phyloP scores from a whole-genome alignment of 306 rosid species.

The Cucumis sativus region DNA sequence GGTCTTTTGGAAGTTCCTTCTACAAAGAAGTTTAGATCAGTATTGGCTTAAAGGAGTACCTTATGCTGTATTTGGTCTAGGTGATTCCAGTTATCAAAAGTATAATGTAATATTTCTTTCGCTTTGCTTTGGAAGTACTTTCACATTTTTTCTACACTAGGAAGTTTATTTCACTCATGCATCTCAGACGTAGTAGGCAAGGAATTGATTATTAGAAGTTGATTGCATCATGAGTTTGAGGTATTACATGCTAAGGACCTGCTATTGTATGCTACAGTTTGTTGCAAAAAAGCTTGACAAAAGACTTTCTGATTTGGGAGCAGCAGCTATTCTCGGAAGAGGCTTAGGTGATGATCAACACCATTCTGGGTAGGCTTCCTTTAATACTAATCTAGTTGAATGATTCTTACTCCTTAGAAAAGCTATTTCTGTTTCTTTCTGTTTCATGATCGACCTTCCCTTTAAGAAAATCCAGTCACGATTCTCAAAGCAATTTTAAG shows the following conservation, averaged over 20 bases:
- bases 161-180: neutral
- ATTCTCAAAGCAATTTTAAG: neutral
- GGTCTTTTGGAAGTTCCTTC: conserved; percentile 81
- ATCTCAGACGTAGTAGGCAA: neutral
- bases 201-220: neutral
- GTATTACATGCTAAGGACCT: neutral
- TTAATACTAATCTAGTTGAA: neutral
- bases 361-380: conserved; percentile 64
- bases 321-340: conserved; percentile 46
- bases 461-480: neutral
- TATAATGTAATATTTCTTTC: conserved; percentile 51
- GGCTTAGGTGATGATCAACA: conserved; percentile 98
- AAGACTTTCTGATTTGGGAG: conserved; percentile 79
- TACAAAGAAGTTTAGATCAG: conserved; percentile 56
- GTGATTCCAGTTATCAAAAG: conserved; percentile 87
- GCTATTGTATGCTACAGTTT: conserved; percentile 37
- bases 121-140: neutral
- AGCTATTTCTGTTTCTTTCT: neutral
- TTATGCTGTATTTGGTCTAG: conserved; percentile 82
- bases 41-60: conserved; percentile 64
- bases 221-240: neutral
- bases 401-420: neutral
- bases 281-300: conserved; percentile 94
- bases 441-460: neutral
- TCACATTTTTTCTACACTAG: neutral